Base-by-base conservation (phyloP, 2,329 filamentous ascomycete genomes). In the Paradendryphiella salina region DNA sequence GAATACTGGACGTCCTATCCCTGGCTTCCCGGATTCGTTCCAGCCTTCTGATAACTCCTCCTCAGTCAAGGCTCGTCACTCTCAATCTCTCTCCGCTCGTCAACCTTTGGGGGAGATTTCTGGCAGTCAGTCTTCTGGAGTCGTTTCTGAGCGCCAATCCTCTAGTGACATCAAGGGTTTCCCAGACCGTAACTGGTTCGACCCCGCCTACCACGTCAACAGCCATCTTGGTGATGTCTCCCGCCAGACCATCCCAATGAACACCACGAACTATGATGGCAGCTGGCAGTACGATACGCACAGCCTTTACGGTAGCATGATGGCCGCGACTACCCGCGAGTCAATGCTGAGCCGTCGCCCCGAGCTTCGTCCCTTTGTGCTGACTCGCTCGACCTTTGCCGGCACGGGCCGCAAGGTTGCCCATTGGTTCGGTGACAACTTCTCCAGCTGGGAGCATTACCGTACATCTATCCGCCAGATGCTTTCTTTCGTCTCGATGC, bases 231-330 rank as follows among this genome's bases (percentile, higher is more conserved):
- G 76, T 14, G 59, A 67, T 15, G 50, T 80, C 1, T 73, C 70
- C 5, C 72, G 75, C 49, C 64, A 64, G 39, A 79, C 87, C 0
- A 81, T 89, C 45, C 79, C 83, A 56, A 88, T 86, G 0, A 82
- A 89, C 64, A 73, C 89, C 7, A 79, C 85, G 7, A 87, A 90
- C 67, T 79, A 83, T 34, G 85, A 87, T 50, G 87, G 87, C 1
- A 75, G 85, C 31, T 77, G 79, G 15, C 83, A 88, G 70, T 90
- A 89, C 65, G 89, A 92, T 60, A 88, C 85, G 0, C 89, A 92
- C 69, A 91, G 91, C 60, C 72, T 91, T 1, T 90, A 89, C 68
- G 89, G 89, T 1, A 82, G 82, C 63, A 79, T 89, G 84, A 92
- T 91, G 88, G 87, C 85, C 1, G 73, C 78, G 14, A 76, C 82